These are phyloP conservation scores for Aspergillus melleus DNA, from an alignment of 2,329 filamentous ascomycete species.

Conservation along the genomic window DNA sequence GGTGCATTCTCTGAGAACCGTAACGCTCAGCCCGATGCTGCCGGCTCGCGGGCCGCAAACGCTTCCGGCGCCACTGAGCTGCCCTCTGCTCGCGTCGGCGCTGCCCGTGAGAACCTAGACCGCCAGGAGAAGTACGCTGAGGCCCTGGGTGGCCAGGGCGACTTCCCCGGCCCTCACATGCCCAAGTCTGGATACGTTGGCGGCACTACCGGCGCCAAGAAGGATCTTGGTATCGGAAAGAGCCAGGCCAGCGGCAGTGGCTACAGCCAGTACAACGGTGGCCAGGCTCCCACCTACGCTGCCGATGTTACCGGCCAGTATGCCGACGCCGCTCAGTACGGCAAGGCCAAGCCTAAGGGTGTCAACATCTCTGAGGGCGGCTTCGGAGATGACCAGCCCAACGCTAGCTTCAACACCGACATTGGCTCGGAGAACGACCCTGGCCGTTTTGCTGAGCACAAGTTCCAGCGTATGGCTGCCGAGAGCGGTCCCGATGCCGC, in stretches of 20 bases:
- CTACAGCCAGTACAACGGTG: slow-evolving; percentile 25
- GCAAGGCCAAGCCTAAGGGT: slow-evolving; percentile 51
- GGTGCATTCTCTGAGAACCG: slow-evolving; percentile 65
- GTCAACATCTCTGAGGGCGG: slow-evolving; percentile 52
- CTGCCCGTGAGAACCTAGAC: slow-evolving; percentile 46
- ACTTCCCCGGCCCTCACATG: slow-evolving; percentile 39
- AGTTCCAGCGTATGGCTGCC: slow-evolving; percentile 33
- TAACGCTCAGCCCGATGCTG: slow-evolving; percentile 50
- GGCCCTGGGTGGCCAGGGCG: slow-evolving; percentile 38
- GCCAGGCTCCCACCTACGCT: not conserved
- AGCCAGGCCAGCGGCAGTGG: slow-evolving; percentile 26
- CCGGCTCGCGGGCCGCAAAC: slow-evolving; percentile 56
- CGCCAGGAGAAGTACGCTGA: slow-evolving; percentile 46
- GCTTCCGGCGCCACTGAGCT: slow-evolving; percentile 55
- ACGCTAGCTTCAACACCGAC: slow-evolving; percentile 53
- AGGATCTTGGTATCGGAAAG: slow-evolving; percentile 25
- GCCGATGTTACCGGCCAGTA: slow-evolving; percentile 18
- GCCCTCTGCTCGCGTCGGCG: slow-evolving; percentile 48
- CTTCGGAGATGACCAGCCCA: slow-evolving; percentile 43
- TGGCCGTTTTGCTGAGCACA: slow-evolving; percentile 47
- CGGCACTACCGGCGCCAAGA: slow-evolving; percentile 34
- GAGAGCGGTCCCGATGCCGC: slow-evolving; percentile 30
- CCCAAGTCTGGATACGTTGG: slow-evolving; percentile 36
- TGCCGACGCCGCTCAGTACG: slow-evolving; percentile 29
- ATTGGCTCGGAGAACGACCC: slow-evolving; percentile 60